A percentile compares a stretch with the other conserved stretches of the same genome.
Evolutionary conservation across 345 rosid genomes (phyloP).

Genomic region (Melastoma malabathricum): DNA sequence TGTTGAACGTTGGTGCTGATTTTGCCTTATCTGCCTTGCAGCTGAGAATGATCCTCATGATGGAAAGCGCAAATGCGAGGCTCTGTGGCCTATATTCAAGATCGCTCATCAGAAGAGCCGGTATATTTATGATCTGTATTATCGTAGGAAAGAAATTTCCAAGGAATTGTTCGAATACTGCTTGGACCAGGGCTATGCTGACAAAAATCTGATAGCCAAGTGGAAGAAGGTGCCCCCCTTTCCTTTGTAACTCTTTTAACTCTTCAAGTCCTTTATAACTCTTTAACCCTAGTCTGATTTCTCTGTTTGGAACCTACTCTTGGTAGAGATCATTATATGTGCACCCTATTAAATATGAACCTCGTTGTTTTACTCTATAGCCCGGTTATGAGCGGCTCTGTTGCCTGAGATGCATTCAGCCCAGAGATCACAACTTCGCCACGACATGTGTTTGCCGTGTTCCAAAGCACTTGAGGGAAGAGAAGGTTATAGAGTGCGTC

Average conservation of each 20-base stretch:
- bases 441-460: constrained; percentile 78
- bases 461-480: constrained; percentile 70
- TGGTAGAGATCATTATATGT: too few species aligned
- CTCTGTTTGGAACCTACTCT: too few species aligned
- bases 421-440: constrained; percentile 49
- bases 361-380: constrained; percentile 24
- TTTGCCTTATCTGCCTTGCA: constrained; percentile 7
- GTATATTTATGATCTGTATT: constrained; percentile 55
- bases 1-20: neutral
- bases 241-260: neutral
- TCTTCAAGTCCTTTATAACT: neutral
- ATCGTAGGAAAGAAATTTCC: constrained; percentile 54
- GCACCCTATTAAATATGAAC: too few species aligned
- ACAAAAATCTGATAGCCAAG: constrained; percentile 52
- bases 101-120: constrained; percentile 70
- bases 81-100: constrained; percentile 71
- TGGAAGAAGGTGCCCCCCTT: constrained; percentile 39
- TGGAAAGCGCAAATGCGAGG: constrained; percentile 73
- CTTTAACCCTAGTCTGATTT: too few species aligned
- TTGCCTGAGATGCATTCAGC: constrained; percentile 80
- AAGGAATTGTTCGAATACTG: constrained; percentile 66
- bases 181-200: constrained; percentile 64
- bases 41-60: constrained; percentile 75
- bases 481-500: constrained; percentile 68
- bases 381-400: constrained; percentile 75